A percentile compares a stretch with the other conserved stretches of the same genome.
phyloP scores from a whole-genome alignment of 345 rosid genomes.

The Anacardium occidentale region DNA sequence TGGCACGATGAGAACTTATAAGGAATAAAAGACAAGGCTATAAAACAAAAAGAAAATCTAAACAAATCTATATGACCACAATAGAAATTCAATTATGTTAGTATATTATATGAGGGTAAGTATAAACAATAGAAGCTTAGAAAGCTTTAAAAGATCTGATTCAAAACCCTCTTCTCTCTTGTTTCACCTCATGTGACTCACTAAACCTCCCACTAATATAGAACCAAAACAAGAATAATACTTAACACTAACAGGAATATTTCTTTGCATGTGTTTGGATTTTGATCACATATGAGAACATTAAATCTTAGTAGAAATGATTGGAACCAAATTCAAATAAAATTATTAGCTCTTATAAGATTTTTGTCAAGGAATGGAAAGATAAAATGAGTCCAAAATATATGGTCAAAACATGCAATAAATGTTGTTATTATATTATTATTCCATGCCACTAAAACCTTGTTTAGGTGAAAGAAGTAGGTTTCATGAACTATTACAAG shows the following conservation, averaged over 20 bases:
- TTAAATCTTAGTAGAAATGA: slow-evolving; percentile 36
- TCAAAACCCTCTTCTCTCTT: slow-evolving; percentile 8
- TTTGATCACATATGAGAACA: slow-evolving; percentile 24
- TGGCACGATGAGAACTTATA: slow-evolving; percentile 29
- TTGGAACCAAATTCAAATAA: slow-evolving; percentile 16
- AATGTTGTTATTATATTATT: not conserved
- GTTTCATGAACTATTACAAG: slow-evolving; percentile 7
- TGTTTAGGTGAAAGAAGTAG: not conserved
- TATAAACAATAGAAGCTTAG: slow-evolving; percentile 28
- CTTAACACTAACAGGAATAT: slow-evolving; percentile 24
- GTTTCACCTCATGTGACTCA: slow-evolving; percentile 28
- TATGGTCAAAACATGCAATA: slow-evolving; percentile 17
- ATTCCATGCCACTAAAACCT: not conserved
- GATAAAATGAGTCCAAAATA: not conserved
- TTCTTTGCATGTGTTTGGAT: slow-evolving; percentile 35
- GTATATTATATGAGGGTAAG: slow-evolving; percentile 22
- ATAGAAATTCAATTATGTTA: not conserved
- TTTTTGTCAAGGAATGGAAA: slow-evolving; percentile 19
- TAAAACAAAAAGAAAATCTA: slow-evolving; percentile 27
- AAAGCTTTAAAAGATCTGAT: slow-evolving; percentile 40
- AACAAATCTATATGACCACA: slow-evolving; percentile 34
- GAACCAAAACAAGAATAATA: not conserved
- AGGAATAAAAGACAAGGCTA: slow-evolving; percentile 23
- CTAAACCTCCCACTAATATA: slow-evolving; percentile 11
- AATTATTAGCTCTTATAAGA: slow-evolving; percentile 13